Evolutionary conservation across 345 rosid genomes (phyloP), one percentile per base, ranked within the genome.

Genomic region (Arabidopsis arenosa): DNA sequence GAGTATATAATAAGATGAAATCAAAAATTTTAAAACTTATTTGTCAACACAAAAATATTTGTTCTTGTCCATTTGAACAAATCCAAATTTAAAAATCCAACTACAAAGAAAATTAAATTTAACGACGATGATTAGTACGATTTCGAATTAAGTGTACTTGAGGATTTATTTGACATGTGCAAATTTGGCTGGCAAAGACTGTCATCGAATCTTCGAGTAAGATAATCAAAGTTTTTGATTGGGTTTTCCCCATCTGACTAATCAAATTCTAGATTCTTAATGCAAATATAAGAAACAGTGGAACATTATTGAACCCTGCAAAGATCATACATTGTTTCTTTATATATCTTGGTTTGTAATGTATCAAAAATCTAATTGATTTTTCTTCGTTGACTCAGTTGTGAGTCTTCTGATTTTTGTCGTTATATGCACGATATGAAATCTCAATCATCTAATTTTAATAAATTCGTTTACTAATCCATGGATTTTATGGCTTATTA

Each of bases 161-260:
- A 23, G 26, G 1, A 23, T 23, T 1, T 23, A 23, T 23, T 23
- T 23, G 26, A 23, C 26, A 23, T 55, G 37, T 55, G 60, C 60
- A 6, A 13, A 55, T 28, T 30, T 2, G 15, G 36, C 37, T 55
- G 18, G 60, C 60, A 5, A 28, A 2, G 9, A 55, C 60, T 55
- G 60, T 30, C 36, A 55, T 55, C 2, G 59, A 55, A 28, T 55
- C 60, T 55, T 55, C 36, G 60, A 55, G 6, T 55, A 3, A 55
- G 17, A 26, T 26, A 55, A 28, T 55, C 10, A 28, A 36, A 28
- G 36, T 6, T 55, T 6, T 23, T 53, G 33, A 53, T 53, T 53
- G 4, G 33, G 3, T 17, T 53, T 53, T 5, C 6, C 8, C n/a
- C 6, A 51, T 53, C 57, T 5, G 6, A 53, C 57, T 21, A 21